Evolutionary conservation across 768 basidiomycete species (phyloP).

Genomic region (Phallus indusiatus): DNA sequence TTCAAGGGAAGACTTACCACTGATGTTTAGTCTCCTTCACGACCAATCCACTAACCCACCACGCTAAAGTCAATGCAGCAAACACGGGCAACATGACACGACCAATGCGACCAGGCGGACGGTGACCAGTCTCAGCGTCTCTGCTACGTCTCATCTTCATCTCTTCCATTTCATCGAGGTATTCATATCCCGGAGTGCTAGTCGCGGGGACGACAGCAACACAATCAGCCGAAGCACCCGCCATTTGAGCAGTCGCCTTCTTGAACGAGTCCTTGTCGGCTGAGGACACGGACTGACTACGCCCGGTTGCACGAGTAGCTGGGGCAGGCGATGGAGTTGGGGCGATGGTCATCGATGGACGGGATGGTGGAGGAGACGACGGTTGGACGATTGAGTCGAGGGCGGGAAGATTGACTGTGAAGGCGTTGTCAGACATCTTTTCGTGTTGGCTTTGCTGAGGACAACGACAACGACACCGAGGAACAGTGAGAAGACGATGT

Average conservation of each 20-base stretch:
- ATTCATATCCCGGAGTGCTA: neutral
- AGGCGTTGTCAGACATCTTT: too few species aligned
- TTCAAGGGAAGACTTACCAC: neutral
- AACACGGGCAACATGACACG: neutral
- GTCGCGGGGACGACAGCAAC: neutral
- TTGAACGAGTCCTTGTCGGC: neutral
- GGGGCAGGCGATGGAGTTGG: neutral
- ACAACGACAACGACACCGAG: too few species aligned
- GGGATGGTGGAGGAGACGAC: neutral
- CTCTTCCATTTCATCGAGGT: neutral
- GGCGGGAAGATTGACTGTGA: too few species aligned
- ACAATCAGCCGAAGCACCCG: neutral
- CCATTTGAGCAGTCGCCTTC: neutral
- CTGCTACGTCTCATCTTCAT: neutral
- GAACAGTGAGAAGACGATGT: too few species aligned
- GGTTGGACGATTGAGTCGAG: too few species aligned
- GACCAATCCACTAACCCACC: slow-evolving; percentile 3
- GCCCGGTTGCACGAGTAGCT: neutral
- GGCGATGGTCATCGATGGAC: neutral
- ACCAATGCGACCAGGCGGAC: neutral
- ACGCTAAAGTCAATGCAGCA: neutral
- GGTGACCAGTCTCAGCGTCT: neutral
- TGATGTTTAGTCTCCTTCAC: neutral
- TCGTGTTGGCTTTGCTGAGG: too few species aligned
- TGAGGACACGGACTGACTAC: neutral